phyloP scores from a whole-genome alignment of 2,329 filamentous ascomycete species.

The Exophiala alcalophila region DNA sequence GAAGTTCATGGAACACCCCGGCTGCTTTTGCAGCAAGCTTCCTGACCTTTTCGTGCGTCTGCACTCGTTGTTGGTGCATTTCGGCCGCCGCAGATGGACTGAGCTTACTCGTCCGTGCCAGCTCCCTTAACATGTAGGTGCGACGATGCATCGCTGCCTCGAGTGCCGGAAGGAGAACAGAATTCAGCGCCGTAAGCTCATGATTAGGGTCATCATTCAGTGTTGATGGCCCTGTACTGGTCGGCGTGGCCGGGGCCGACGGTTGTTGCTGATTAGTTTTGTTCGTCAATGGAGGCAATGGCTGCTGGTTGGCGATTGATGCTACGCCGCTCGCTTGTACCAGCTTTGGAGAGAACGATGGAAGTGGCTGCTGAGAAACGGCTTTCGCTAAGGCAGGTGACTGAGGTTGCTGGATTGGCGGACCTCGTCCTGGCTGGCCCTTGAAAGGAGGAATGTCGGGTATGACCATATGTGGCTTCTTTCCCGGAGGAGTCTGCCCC shows the following conservation, averaged over 20 bases:
- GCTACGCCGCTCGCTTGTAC: slow-evolving; percentile 17
- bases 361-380: slow-evolving; percentile 32
- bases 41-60: slow-evolving; percentile 79
- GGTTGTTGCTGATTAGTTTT: slow-evolving; percentile 15
- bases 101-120: slow-evolving; percentile 33
- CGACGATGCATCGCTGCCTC: slow-evolving; percentile 86
- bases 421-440: slow-evolving; percentile 30
- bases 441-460: slow-evolving; percentile 37
- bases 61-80: slow-evolving; percentile 62
- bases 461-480: slow-evolving; percentile 35
- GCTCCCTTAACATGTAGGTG: slow-evolving; percentile 52
- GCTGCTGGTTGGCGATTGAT: slow-evolving; percentile 21
- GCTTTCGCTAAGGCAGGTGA: slow-evolving; percentile 29
- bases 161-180: slow-evolving; percentile 88
- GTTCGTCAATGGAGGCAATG: slow-evolving; percentile 18
- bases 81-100: slow-evolving; percentile 39
- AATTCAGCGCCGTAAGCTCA: slow-evolving; percentile 81
- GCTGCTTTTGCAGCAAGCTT: slow-evolving; percentile 79
- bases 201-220: slow-evolving; percentile 51
- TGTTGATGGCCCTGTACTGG: slow-evolving; percentile 12
- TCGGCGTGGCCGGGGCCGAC: slow-evolving; percentile 33
- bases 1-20: slow-evolving; percentile 82
- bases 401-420: slow-evolving; percentile 24
- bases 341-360: slow-evolving; percentile 32
- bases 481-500: slow-evolving; percentile 22